phyloP scores from a whole-genome alignment of 2,329 filamentous ascomycete species.

The Samsoniella hepiali region DNA sequence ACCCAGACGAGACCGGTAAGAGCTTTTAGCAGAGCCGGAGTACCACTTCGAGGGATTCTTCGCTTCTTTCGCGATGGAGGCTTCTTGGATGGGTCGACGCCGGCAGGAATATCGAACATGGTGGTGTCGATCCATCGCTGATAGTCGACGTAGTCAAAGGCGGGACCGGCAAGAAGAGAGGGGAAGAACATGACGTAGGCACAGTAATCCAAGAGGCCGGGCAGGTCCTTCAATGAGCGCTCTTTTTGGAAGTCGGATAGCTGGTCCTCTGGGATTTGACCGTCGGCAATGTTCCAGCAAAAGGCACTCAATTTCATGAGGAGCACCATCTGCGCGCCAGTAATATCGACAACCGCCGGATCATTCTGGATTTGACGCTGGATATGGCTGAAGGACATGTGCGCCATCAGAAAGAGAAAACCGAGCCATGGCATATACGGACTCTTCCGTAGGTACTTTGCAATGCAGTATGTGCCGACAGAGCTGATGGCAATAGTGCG shows the following conservation, averaged over 20 bases:
- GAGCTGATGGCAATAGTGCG: conserved; percentile 77
- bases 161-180: conserved; percentile 80
- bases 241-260: conserved; percentile 87
- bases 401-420: conserved; percentile 91
- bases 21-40: conserved; percentile 77
- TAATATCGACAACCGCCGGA: conserved; percentile 75
- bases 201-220: conserved; percentile 73
- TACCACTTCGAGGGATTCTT: conserved; percentile 86
- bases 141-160: conserved; percentile 95
- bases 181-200: conserved; percentile 97
- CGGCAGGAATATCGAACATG: conserved; percentile 85
- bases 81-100: conserved; percentile 78
- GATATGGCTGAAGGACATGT: conserved; percentile 90
- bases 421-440: conserved; percentile 97
- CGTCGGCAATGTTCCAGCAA: conserved; percentile 97
- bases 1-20: conserved; percentile 75
- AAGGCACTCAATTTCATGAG: conserved; percentile 97
- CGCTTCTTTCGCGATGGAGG: conserved; percentile 85
- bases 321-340: conserved; percentile 94
- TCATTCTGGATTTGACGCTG: conserved; percentile 68
- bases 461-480: conserved; percentile 76
- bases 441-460: conserved; percentile 71
- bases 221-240: conserved; percentile 71
- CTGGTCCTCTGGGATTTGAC: conserved; percentile 70
- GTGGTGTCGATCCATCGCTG: conserved; percentile 86